Evolutionary conservation across 768 basidiomycete species (phyloP), one percentile per base, ranked within the genome.

Genomic region (Sarcomyxa edulis): DNA sequence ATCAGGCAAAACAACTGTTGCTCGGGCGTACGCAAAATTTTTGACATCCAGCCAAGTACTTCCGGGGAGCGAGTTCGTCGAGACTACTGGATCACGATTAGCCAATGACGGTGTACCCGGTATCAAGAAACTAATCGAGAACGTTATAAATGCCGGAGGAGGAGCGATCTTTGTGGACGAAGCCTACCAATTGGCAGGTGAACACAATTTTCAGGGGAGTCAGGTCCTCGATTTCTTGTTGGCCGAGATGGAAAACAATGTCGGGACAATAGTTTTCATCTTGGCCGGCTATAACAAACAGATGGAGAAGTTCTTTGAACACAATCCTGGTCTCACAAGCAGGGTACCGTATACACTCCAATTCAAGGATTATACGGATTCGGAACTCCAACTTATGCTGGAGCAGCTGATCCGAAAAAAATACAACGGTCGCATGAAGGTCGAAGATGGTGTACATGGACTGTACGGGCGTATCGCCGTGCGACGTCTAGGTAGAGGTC

Each of bases 231-330:
- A 85, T 44, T 84, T 75, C 49, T 65, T 85, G 0, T 66, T 85
- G 1, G 80, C 83, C 0, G 82, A 85, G 53, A 84, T 85, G 78
- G 81, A 84, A 48, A 84, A 84, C 49, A 66, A 71, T 23, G 64
- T 77, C 3, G 84, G 80, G 5, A 74, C 61, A 5, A 46, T 84
- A 5, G 76, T 82, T 8, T 85, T 85, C 57, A 74, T 85, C 38
- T 62, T 85, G 2, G 83, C 84, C 0, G 83, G 83, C 4, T 85
- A 85, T 52, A 71, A 61, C 52, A 78, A 72, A 38, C 65, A 85
- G 54, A 84, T 85, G 84, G 83, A 85, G 46, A 75, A 68, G 30
- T 85, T 85, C 59, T 84, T 85, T 43, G 81, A 84, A 43, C 81
- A 83, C 43, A 84, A 85, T 48, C 81, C 83, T 2, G 83, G 83